Conservation (phyloP, 78 protist species). For the Dictyostelium brefeldianum region DNA sequence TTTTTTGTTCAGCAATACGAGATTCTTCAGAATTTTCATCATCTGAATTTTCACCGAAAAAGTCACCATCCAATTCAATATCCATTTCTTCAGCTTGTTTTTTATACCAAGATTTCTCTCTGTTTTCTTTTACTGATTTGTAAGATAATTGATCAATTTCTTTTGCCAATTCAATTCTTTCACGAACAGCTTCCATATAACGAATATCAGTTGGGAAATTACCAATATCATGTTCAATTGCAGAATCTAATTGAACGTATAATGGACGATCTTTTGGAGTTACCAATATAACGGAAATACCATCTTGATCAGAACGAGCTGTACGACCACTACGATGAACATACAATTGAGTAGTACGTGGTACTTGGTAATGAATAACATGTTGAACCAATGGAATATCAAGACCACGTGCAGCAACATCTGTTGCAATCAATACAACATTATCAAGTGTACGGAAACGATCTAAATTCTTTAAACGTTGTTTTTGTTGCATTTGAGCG, state of each 20-base stretch:
- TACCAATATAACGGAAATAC: slow-evolving; percentile 91
- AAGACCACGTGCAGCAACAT: slow-evolving; percentile 98
- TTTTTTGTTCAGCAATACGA: slow-evolving; percentile 3
- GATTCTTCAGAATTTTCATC: slow-evolving; percentile 19
- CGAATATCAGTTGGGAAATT: slow-evolving; percentile 72
- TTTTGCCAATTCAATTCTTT: slow-evolving; percentile 29
- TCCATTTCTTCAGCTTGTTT: slow-evolving; percentile 64
- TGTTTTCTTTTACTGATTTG: neutral
- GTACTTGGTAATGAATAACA: slow-evolving; percentile 67
- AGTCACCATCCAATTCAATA: slow-evolving; percentile 55
- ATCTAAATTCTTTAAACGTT: slow-evolving; percentile 88
- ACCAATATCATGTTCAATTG: slow-evolving; percentile 67
- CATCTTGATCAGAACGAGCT: slow-evolving; percentile 94
- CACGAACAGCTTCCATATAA: slow-evolving; percentile 43
- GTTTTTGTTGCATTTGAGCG: slow-evolving; percentile 94
- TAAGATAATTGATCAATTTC: slow-evolving; percentile 40
- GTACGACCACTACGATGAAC: slow-evolving; percentile 97
- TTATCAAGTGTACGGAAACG: slow-evolving; percentile 54
- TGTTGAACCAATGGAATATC: slow-evolving; percentile 91
- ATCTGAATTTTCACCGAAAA: slow-evolving; percentile 27
- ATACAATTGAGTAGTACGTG: slow-evolving; percentile 72
- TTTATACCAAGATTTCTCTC: slow-evolving; percentile 54
- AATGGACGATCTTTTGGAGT: slow-evolving; percentile 91
- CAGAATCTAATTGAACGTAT: slow-evolving; percentile 76
- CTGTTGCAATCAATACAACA: slow-evolving; percentile 97